Conservation (phyloP, 768 basidiomycete genomes). For the Pisolithus tinctorius region DNA sequence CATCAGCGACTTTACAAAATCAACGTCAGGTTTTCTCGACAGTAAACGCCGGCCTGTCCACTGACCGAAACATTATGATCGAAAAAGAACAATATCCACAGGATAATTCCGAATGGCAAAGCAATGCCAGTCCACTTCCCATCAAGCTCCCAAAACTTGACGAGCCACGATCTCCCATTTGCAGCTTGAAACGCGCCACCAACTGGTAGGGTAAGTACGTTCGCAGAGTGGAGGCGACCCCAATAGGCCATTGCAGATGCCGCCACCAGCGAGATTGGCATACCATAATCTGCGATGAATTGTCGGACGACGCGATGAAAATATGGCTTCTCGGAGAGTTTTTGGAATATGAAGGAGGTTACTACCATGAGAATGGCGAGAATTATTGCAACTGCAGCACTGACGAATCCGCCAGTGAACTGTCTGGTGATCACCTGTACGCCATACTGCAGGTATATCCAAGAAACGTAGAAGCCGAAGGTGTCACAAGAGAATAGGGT, state of each 20-base stretch:
- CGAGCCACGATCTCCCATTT: conserved; percentile 72
- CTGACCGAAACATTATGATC: conserved; percentile 90
- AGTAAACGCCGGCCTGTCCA: background rate
- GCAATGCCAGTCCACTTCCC: conserved; percentile 88
- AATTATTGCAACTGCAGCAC: conserved; percentile 58
- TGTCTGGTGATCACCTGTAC: conserved; percentile 79
- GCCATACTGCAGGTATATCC: conserved; percentile 87
- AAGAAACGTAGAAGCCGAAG: conserved; percentile 89
- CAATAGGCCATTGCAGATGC: conserved; percentile 78
- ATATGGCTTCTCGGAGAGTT: conserved; percentile 52
- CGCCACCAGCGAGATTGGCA: conserved; percentile 81
- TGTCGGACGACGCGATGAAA: conserved; percentile 71
- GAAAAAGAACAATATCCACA: conserved; percentile 93
- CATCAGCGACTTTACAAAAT: conserved; percentile 64
- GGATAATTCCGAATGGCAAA: conserved; percentile 79
- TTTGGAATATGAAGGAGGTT: conserved; percentile 66
- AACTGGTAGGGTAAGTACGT: conserved; percentile 62
- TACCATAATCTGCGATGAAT: conserved; percentile 83
- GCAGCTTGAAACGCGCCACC: conserved; percentile 66
- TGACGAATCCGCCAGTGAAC: conserved; percentile 38
- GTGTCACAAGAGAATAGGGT: conserved; percentile 89
- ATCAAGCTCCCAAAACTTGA: conserved; percentile 83
- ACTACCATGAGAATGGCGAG: conserved; percentile 75
- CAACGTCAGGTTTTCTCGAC: background rate
- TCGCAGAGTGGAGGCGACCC: conserved; percentile 62